phyloP scores from a whole-genome alignment of 2,329 filamentous ascomycete genomes.

The Colletotrichum eleusines region DNA sequence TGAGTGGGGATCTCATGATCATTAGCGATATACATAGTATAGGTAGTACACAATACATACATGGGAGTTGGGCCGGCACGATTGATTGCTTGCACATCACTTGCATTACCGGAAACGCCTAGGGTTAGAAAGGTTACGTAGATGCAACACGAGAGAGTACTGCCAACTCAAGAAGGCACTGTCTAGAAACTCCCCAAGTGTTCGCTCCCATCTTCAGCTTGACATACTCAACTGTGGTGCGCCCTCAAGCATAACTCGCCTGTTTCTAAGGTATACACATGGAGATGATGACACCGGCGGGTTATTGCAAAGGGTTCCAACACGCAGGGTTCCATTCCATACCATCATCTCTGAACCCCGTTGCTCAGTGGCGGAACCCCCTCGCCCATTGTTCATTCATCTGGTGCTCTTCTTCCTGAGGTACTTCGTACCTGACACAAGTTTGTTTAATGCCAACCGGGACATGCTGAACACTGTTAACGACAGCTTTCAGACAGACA shows the following conservation, averaged over 20 bases:
- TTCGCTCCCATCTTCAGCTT: not conserved
- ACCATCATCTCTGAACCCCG: not conserved
- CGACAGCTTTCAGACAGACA: not conserved
- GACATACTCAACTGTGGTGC: not conserved
- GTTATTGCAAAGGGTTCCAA: not conserved
- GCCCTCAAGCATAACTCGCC: not conserved
- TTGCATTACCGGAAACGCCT: conserved; percentile 18
- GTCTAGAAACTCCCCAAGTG: not conserved
- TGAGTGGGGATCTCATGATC: not conserved
- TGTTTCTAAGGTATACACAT: not conserved
- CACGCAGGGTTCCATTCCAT: not conserved
- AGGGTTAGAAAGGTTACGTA: not conserved
- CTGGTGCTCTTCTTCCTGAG: not conserved
- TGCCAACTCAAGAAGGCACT: not conserved
- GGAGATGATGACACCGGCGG: not conserved
- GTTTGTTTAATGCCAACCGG: not conserved
- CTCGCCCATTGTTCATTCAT: not conserved
- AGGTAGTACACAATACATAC: not conserved
- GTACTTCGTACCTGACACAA: too few relatives aligned
- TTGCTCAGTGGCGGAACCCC: not conserved
- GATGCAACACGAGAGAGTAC: not conserved
- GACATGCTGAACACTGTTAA: not conserved
- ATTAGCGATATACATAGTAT: not conserved
- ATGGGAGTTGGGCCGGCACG: conserved; percentile 7
- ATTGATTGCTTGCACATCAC: conserved; percentile 28